These are phyloP conservation scores for Mycena venus DNA, from an alignment of 768 basidiomycete species.

Conservation along the genomic window DNA sequence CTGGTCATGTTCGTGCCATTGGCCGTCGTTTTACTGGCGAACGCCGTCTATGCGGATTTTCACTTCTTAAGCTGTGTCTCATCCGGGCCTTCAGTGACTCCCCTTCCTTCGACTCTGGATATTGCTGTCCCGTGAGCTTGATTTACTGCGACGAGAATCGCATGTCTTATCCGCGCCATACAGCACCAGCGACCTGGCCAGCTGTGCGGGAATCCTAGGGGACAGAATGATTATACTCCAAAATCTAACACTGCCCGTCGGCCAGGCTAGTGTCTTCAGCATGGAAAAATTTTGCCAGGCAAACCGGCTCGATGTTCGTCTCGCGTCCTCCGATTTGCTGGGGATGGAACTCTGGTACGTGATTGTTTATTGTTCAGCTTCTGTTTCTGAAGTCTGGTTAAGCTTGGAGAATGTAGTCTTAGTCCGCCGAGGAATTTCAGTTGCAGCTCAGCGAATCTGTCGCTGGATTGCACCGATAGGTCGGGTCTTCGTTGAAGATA, in stretches of 20 bases:
- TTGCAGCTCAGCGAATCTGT: not conserved
- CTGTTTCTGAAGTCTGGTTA: not conserved
- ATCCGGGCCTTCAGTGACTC: not conserved
- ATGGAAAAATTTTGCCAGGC: slow-evolving; percentile 2
- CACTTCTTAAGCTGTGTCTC: slow-evolving; percentile 3
- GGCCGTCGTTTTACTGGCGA: not conserved
- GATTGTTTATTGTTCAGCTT: not conserved
- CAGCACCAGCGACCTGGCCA: slow-evolving; percentile 3
- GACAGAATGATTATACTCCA: not conserved
- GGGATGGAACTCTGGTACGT: slow-evolving; percentile 6
- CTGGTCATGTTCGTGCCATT: not conserved
- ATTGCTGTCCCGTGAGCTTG: slow-evolving; percentile 12
- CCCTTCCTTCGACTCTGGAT: not conserved
- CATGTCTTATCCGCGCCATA: not conserved
- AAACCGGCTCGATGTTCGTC: slow-evolving; percentile 1
- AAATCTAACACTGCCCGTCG: slow-evolving; percentile 9
- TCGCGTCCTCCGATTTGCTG: slow-evolving; percentile 2
- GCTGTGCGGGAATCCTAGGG: slow-evolving; percentile 15
- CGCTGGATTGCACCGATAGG: slow-evolving; percentile 3
- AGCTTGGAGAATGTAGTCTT: not conserved
- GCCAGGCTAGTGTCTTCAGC: not conserved
- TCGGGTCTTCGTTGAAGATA: not conserved
- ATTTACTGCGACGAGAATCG: too few species aligned
- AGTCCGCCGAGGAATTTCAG: not conserved
- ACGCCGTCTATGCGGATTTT: slow-evolving; percentile 9